Base-by-base conservation (phyloP, 2,329 filamentous ascomycete species). In the Colletotrichum aenigma region DNA sequence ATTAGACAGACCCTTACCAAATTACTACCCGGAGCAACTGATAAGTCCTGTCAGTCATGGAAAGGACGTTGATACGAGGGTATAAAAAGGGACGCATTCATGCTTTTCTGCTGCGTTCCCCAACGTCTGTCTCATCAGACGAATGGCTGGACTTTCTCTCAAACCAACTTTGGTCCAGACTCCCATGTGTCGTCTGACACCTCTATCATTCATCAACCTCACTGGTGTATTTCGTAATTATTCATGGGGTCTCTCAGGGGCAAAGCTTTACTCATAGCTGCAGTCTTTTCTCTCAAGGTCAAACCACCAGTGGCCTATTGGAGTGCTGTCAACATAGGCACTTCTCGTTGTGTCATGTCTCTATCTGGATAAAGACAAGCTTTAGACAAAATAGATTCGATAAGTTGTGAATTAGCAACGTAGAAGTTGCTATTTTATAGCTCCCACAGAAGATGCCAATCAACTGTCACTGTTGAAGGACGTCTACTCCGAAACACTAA, bases 1-100 rank as follows among this genome's bases (percentile, higher is more conserved):
- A 7, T 52, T 13, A 52, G 43, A 13, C 43, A 52, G 10, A 0
- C 43, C n/a, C 43, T 48, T 48, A 21, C n/a, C n/a, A 13, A n/a
- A 21, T 48, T 7, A 12, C 6, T 48, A 48, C n/a, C n/a, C 10
- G 10, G 43, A 52, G n/a, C n/a, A 52, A 6, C 18, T 21, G 2
- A 13, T 2, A 48, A 48, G 4, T 1, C 1, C 43, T 2, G 10
- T 13, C 10, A 7, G n/a, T 21, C 10, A 7, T 21, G 6, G n/a
- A 13, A 48, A 9, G 3, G 16, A 18, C 36, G 4, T 4, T 7
- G n/a, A 13, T 21, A 21, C n/a, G n/a, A 21, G 43, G n/a, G 2
- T 21, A 21, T 52, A 0, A 13, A 4, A 52, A 12, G 43, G 43
- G n/a, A 21, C n/a, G 0, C 43, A 21, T 7, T 2, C 1, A 52